Evolutionary conservation across 768 basidiomycete species (phyloP), one percentile per base, ranked within the genome.

Genomic region (Suillus occidentalis): DNA sequence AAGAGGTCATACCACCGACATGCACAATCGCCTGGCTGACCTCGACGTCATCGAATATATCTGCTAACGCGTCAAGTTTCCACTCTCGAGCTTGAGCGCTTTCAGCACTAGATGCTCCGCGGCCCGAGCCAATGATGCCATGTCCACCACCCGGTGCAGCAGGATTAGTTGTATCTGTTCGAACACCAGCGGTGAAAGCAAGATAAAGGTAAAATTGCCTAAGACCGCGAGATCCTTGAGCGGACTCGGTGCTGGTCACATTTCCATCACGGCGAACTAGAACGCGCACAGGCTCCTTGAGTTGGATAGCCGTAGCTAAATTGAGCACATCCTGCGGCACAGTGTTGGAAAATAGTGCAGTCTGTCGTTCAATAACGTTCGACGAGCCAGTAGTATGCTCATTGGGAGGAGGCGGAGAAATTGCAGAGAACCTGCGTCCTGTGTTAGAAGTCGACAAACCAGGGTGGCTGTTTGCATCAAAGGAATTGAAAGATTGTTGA

Each of bases 311-410:
- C 62, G 93, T 88, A 1, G 95, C 95, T 49, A 99, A 89, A 75
- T 96, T 98, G 67, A 99, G 86, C 13, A 99, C 97, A 73, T 99
- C 97, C 74, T 97, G 95, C 18, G 95, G 97, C 20, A 97, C 96
- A 3, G 97, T 99, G 75, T 99, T 99, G 43, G 95, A 97, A 78
- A 98, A 98, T n/a, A 94, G 82, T 8, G 92, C 94, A 5, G 94
- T 94, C 76, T 96, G 95, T 31, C 95, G 89, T 69, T 96, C 94
- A 56, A 90, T 83, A 1, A 73, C 66, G 40, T 63, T 60, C 14
- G 71, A 36, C 28, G 81, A 67, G n/a, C 71, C 77, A 25, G 71
- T 72, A 39, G 72, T 70, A 56, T 68, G 70, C 22, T 81, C 79
- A 25, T 79, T 81, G 16, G 78, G 81, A 13, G 87, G 82, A 37